phyloP scores from a whole-genome alignment of 805 yeast species.

The Grigorovia jiainica region DNA sequence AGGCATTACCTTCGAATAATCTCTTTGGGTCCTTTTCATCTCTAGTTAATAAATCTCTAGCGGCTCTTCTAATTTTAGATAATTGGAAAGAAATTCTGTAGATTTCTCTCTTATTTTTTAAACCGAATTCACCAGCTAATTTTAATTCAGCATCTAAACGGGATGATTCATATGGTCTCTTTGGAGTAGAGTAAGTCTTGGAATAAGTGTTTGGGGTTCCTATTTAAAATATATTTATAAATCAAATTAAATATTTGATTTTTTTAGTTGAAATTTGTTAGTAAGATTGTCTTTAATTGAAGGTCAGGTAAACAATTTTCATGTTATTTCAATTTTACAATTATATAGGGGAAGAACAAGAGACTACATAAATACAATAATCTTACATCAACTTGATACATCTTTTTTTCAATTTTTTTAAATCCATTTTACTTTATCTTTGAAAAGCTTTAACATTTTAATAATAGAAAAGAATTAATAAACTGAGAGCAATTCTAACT shows the following conservation, averaged over 20 bases:
- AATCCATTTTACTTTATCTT: neutral
- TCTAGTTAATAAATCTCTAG: conserved; percentile 99
- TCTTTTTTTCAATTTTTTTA: too few relatives aligned
- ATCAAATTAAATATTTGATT: too few relatives aligned
- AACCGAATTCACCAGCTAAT: conserved; percentile 99
- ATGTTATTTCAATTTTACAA: too few relatives aligned
- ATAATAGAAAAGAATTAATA: too few relatives aligned
- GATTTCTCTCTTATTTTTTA: conserved; percentile 99
- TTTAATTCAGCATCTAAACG: conserved; percentile 99
- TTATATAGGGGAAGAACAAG: too few relatives aligned
- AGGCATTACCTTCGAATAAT: conserved; percentile 99
- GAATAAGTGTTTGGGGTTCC: conserved; percentile 99
- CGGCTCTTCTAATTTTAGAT: conserved; percentile 99
- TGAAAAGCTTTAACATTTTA: too few relatives aligned
- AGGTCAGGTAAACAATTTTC: too few relatives aligned
- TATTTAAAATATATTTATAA: too few relatives aligned
- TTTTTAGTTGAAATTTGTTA: too few relatives aligned
- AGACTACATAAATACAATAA: neutral
- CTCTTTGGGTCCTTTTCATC: conserved; percentile 99
- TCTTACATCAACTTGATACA: too few relatives aligned
- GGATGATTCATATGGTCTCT: conserved; percentile 98
- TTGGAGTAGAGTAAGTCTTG: conserved; percentile 99
- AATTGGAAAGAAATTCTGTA: conserved; percentile 99
- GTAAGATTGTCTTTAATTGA: too few relatives aligned
- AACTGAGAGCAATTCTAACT: neutral